These are phyloP conservation scores for Teunomyces aglyptinius DNA, from an alignment of 805 yeast species.

Conservation along the genomic window DNA sequence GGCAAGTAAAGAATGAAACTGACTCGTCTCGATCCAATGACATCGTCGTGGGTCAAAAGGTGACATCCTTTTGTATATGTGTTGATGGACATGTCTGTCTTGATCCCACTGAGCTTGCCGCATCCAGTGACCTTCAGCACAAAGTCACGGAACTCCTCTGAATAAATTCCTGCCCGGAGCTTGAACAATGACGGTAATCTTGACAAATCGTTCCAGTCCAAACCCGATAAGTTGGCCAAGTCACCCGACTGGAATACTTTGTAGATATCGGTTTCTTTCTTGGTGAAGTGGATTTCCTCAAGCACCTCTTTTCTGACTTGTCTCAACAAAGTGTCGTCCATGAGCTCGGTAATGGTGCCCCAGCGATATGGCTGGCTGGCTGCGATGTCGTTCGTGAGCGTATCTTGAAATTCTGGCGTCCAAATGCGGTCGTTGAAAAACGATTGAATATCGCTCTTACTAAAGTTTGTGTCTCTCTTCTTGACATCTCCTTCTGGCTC, in stretches of 20 bases:
- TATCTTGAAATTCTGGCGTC: constrained; percentile 35
- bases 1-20: constrained; percentile 91
- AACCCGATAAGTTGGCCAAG: constrained; percentile 85
- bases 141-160: constrained; percentile 77
- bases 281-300: constrained; percentile 81
- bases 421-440: constrained; percentile 51
- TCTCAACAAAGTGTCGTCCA: constrained; percentile 74
- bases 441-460: neutral
- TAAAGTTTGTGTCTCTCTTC: constrained; percentile 3
- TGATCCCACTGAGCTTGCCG: constrained; percentile 85
- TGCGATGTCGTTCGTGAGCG: constrained; percentile 43
- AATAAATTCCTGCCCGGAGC: constrained; percentile 83
- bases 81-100: constrained; percentile 90
- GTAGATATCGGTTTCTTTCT: constrained; percentile 95
- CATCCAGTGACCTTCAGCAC: constrained; percentile 77
- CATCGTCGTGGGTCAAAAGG: constrained; percentile 93
- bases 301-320: constrained; percentile 84
- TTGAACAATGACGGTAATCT: constrained; percentile 74
- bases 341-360: constrained; percentile 75
- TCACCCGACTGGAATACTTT: constrained; percentile 89
- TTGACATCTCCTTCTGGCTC: constrained; percentile 1
- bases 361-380: constrained; percentile 79
- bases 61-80: constrained; percentile 93
- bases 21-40: constrained; percentile 90
- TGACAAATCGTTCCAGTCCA: constrained; percentile 70